Evolutionary conservation across 2,329 filamentous ascomycete genomes (phyloP).

Genomic region (Claviceps maximensis): DNA sequence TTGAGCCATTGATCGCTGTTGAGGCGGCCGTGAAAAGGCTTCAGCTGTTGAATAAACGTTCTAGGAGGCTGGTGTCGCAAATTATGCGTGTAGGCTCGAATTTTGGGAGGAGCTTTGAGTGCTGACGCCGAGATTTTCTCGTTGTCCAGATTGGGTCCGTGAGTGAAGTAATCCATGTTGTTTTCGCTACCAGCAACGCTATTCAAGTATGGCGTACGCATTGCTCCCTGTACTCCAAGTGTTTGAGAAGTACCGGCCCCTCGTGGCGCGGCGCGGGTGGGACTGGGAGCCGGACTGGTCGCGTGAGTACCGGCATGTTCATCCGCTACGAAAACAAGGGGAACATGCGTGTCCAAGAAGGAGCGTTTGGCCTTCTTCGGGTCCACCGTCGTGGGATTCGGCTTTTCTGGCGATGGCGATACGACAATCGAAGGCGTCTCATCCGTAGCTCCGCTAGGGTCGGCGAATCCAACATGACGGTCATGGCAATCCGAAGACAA

Average conservation of each 20-base stretch:
- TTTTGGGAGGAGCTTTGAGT: slow-evolving; percentile 20
- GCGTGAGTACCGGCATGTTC: slow-evolving; percentile 1
- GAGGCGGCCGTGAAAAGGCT: slow-evolving; percentile 65
- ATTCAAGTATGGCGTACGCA: slow-evolving; percentile 3
- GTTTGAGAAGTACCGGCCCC: background rate
- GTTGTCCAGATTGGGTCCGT: slow-evolving; percentile 24
- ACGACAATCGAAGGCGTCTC: slow-evolving; percentile 3
- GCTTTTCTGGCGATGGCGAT: background rate
- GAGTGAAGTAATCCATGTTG: slow-evolving; percentile 14
- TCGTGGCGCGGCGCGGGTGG: slow-evolving; percentile 3
- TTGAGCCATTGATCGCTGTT: slow-evolving; percentile 66
- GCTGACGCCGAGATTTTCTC: slow-evolving; percentile 28
- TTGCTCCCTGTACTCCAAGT: background rate
- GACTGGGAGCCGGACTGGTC: slow-evolving; percentile 1
- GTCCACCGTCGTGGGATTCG: background rate
- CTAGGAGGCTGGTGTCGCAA: slow-evolving; percentile 54
- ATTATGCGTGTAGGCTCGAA: slow-evolving; percentile 52
- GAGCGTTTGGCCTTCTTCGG: background rate
- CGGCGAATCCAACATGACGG: slow-evolving; percentile 45
- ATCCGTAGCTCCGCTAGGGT: slow-evolving; percentile 6
- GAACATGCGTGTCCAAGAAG: slow-evolving; percentile 4
- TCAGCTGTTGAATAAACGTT: slow-evolving; percentile 62
- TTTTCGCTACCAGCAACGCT: slow-evolving; percentile 10
- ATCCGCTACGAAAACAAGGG: slow-evolving; percentile 3
- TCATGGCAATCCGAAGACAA: slow-evolving; percentile 6